Percentiles rank a stretch among this genome's conserved stretches.
phyloP scores from a whole-genome alignment of 768 basidiomycete genomes.

The Suillus hirtellus region DNA sequence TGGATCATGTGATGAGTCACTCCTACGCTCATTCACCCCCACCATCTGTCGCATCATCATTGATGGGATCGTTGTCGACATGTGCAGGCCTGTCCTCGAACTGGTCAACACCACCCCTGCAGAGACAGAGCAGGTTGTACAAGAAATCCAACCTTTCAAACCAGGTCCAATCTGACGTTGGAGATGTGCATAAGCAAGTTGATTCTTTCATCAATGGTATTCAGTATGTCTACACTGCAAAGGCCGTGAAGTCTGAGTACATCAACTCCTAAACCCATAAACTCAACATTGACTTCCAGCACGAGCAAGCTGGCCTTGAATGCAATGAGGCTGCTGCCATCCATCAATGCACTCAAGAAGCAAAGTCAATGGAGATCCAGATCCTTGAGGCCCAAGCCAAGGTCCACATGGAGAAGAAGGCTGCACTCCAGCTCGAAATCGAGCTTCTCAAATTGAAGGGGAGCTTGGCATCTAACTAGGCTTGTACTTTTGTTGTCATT shows the following conservation, averaged over 20 bases:
- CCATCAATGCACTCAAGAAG: background rate
- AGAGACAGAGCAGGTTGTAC: background rate
- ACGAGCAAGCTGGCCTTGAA: background rate
- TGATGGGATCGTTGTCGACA: background rate
- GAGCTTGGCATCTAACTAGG: background rate
- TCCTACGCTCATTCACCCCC: background rate
- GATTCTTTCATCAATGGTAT: background rate
- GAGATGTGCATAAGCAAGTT: background rate
- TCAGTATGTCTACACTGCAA: background rate
- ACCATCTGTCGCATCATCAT: background rate
- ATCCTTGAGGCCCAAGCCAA: background rate
- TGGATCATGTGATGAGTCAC: rapidly evolving
- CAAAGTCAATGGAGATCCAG: background rate
- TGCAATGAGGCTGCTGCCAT: background rate
- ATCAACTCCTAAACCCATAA: background rate
- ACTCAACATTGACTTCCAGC: background rate
- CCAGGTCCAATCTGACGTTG: too few relatives aligned
- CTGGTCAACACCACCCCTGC: rapidly evolving
- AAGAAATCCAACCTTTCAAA: background rate
- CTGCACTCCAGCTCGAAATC: background rate
- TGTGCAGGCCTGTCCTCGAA: background rate
- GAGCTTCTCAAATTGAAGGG: background rate
- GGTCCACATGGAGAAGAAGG: background rate
- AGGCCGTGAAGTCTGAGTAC: background rate
- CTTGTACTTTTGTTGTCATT: background rate